Conservation (phyloP, 192 early-diverging fungal species). For the Linnemannia exigua region DNA sequence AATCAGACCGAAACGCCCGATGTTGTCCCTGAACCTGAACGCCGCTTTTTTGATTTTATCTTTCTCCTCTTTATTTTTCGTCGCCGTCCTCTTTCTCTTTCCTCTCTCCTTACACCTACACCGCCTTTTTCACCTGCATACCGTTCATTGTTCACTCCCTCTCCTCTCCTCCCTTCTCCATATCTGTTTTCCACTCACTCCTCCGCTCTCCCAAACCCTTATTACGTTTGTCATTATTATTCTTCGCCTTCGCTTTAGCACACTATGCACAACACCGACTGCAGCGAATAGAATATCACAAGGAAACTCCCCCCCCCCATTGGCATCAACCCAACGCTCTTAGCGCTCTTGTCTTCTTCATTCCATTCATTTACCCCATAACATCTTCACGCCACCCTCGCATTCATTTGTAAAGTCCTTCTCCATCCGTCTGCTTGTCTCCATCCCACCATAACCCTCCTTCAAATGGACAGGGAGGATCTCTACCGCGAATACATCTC, state of each 20-base stretch:
- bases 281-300: not conserved
- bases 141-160: not conserved
- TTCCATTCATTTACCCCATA: not conserved
- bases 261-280: not conserved
- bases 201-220: too few relatives aligned
- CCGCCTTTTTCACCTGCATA: not conserved
- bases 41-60: not conserved
- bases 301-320: not conserved
- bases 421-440: not conserved
- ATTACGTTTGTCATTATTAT: not conserved
- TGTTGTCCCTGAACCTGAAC: not conserved
- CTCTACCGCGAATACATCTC: slow-evolving; percentile 25
- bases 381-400: not conserved
- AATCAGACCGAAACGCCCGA: not conserved
- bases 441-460: not conserved
- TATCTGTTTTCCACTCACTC: not conserved
- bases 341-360: not conserved
- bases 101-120: not conserved
- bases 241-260: not conserved
- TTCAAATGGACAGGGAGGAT: slow-evolving; percentile 18
- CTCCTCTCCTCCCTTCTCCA: not conserved
- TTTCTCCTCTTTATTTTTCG: not conserved
- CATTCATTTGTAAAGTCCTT: not conserved
- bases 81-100: not conserved
- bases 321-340: not conserved